A percentile compares a stretch with the other conserved stretches of the same genome.
Conservation (phyloP, 2,329 filamentous ascomycete species). For the Exophiala bonariae region DNA sequence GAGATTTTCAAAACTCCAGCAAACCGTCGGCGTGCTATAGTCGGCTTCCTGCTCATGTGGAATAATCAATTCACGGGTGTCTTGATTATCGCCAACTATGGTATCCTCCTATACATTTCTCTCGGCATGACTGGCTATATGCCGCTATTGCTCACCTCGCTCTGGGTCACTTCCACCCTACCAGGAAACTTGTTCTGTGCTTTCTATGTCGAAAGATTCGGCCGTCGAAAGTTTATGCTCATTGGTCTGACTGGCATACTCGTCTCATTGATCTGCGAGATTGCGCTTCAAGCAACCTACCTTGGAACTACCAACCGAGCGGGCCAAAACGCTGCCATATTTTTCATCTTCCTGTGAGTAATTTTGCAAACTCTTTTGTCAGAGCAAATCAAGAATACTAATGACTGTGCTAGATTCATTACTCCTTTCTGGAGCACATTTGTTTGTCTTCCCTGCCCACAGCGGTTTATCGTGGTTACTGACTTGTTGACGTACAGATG, state of each 20-base stretch:
- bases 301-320: constrained; percentile 35
- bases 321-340: constrained; percentile 39
- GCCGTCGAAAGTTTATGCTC: constrained; percentile 44
- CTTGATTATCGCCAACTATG: constrained; percentile 40
- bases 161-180: constrained; percentile 45
- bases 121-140: constrained; percentile 40
- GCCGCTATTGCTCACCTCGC: constrained; percentile 45
- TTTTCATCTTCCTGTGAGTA: constrained; percentile 44
- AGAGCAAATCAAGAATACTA: not conserved
- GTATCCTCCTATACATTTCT: constrained; percentile 38
- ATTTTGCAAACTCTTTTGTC: constrained; percentile 7
- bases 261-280: constrained; percentile 42
- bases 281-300: constrained; percentile 37
- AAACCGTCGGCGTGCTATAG: constrained; percentile 41
- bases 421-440: constrained; percentile 24
- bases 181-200: constrained; percentile 43
- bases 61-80: constrained; percentile 39
- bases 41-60: constrained; percentile 43
- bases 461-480: not conserved
- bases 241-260: constrained; percentile 43
- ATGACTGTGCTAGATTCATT: constrained; percentile 8
- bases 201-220: constrained; percentile 40
- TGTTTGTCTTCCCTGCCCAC: not conserved
- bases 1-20: constrained; percentile 44
- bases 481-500: constrained; percentile 28